Conservation (phyloP, 129 eudicot species). For the Saussurea involucrata region DNA sequence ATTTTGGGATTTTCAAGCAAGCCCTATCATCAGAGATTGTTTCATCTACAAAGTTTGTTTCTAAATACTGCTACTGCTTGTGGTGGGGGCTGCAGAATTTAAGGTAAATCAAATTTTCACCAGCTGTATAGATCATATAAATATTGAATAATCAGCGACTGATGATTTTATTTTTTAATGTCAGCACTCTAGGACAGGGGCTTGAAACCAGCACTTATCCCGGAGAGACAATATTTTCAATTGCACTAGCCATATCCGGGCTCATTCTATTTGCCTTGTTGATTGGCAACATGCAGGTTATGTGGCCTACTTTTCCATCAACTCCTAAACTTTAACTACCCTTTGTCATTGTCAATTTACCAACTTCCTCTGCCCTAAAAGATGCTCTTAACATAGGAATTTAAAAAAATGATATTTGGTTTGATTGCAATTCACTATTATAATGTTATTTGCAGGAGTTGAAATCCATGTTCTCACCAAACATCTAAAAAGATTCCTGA, state of each 20-base stretch:
- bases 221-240: constrained; percentile 86
- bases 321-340: not conserved
- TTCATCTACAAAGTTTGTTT: constrained; percentile 55
- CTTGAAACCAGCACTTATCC: constrained; percentile 94
- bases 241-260: constrained; percentile 85
- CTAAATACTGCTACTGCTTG: constrained; percentile 91
- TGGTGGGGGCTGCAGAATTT: constrained; percentile 99
- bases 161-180: not conserved
- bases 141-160: not conserved
- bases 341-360: not conserved
- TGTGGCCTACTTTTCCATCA: not conserved
- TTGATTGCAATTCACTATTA: not conserved
- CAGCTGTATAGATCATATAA: not conserved
- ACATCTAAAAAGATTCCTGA: not conserved
- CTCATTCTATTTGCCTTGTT: constrained; percentile 92
- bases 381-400: not conserved
- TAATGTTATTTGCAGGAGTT: not conserved
- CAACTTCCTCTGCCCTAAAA: not conserved
- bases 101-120: constrained; percentile 46
- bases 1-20: constrained; percentile 85
- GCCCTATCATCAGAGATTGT: constrained; percentile 80
- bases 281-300: constrained; percentile 99
- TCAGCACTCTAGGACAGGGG: constrained; percentile 96
- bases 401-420: not conserved
- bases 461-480: not conserved